These are phyloP conservation scores for Paraphysoderma sedebokerense DNA, from an alignment of 371 early-diverging fungal species.

Conservation along the genomic window DNA sequence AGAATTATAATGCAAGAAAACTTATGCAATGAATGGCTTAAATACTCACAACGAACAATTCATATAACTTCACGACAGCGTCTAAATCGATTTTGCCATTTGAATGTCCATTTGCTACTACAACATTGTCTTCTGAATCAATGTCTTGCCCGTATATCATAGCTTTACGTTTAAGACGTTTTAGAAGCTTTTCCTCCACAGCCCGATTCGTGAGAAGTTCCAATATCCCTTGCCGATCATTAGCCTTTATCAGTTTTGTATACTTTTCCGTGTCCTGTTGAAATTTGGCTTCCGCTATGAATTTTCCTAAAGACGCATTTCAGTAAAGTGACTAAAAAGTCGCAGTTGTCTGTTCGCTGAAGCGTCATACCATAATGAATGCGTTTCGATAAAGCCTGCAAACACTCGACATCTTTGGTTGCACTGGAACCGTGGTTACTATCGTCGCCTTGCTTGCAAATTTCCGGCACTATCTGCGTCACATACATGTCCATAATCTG, in stretches of 20 bases:
- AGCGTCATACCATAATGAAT: constrained; percentile 70
- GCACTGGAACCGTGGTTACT: constrained; percentile 80
- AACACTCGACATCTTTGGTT: constrained; percentile 76
- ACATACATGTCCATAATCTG: constrained; percentile 61
- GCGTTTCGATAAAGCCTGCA: constrained; percentile 79
- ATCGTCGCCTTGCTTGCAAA: constrained; percentile 52
- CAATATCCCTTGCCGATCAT: constrained; percentile 59
- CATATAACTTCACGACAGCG: constrained; percentile 71
- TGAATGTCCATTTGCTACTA: background rate
- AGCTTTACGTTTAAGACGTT: constrained; percentile 70
- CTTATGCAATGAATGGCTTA: constrained; percentile 17
- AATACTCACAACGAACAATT: constrained; percentile 66
- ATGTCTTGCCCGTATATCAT: constrained; percentile 79
- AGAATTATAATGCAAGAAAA: background rate
- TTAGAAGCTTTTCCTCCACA: constrained; percentile 66
- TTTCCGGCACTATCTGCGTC: constrained; percentile 44
- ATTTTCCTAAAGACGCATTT: constrained; percentile 52
- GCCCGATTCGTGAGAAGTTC: constrained; percentile 63
- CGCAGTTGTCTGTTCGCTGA: background rate
- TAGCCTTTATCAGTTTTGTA: constrained; percentile 52
- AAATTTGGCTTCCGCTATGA: constrained; percentile 91
- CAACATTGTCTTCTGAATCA: constrained; percentile 7
- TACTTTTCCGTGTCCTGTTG: constrained; percentile 56
- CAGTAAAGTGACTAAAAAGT: background rate
- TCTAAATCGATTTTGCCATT: constrained; percentile 34